These are phyloP conservation scores for Serendipita sp. DNA, from an alignment of 768 basidiomycete genomes.

Conservation along the genomic window DNA sequence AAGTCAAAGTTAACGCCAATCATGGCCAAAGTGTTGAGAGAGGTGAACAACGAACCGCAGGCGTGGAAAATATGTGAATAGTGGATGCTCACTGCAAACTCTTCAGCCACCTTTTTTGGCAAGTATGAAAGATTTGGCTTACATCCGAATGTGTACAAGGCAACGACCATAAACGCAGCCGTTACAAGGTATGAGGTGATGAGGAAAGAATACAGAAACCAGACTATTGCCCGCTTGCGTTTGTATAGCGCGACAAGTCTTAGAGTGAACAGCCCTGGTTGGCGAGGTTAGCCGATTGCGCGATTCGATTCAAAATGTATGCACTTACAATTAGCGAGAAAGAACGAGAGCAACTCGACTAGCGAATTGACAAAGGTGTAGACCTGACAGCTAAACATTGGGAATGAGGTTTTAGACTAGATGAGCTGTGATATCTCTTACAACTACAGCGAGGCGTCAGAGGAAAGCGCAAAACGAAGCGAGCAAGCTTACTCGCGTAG, in stretches of 20 bases:
- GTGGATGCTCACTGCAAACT: background rate
- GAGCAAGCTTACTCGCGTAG: too few species aligned
- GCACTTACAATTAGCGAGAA: background rate
- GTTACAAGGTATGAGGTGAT: background rate
- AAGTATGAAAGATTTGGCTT: background rate
- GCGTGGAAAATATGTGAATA: constrained; percentile 2
- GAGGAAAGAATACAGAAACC: background rate
- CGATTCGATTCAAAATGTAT: background rate
- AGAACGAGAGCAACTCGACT: background rate
- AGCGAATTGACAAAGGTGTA: background rate
- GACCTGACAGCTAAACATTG: background rate
- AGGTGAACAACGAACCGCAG: background rate
- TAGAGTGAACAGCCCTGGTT: background rate
- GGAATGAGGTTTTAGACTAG: too few species aligned
- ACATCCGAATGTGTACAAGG: background rate
- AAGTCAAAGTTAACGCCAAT: too few species aligned
- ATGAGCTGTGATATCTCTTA: too few species aligned
- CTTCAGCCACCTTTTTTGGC: too few species aligned
- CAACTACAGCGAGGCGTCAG: too few species aligned
- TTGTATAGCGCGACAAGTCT: background rate
- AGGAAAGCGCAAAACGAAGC: too few species aligned
- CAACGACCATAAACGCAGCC: background rate
- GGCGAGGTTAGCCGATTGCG: background rate
- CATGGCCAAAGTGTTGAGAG: too few species aligned
- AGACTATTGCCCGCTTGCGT: background rate